Evolutionary conservation across 129 eudicot species (phyloP), one percentile per base, ranked within the genome.

Genomic region (Glebionis coronaria): DNA sequence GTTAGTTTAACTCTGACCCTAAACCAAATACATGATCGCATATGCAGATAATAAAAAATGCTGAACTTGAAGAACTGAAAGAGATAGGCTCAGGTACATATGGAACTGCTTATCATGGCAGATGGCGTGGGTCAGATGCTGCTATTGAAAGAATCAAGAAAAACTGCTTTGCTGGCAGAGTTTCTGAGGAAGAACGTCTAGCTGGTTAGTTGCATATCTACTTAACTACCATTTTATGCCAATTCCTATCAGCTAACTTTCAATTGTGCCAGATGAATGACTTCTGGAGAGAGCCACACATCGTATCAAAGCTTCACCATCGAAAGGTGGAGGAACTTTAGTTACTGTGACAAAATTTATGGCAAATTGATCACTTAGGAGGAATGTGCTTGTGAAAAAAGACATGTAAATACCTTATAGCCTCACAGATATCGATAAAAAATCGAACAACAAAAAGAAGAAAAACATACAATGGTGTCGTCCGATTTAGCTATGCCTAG

Each of bases 61-160:
- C 86, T 70, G 97, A 91, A 77, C 92, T 91, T 23, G 95, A 91
- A 82, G 95, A 91, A 81, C 79, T 87, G 50, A 82, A 80, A 16
- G 97, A 91, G 71, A 73, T 91, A 74, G 95, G 97, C 46, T 82
- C 90, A 81, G 97, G 97, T 64, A 91, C 97, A 28, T 91, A 84
- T 55, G 97, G 97, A 54, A 91, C 97, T 66, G 97, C 87, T 61
- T 91, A 82, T 80, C 85, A 87, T 81, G 97, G 95, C 50, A 91
- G 83, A 75, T 91, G 97, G 97, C 80, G 93, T 63, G 95, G 97
- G 42, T 58, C 97, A 68, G 97, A 87, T 79, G 88, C 87, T 47
- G 97, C 97, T 63, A 91, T 91, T 45, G 87, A 91, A 82, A 82
- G 93, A 79, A 87, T 91, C 25, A 91, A 85, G 61, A 87, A 85